Conservation (phyloP, 371 early-diverging fungal species). For the Actinomucor elegans region DNA sequence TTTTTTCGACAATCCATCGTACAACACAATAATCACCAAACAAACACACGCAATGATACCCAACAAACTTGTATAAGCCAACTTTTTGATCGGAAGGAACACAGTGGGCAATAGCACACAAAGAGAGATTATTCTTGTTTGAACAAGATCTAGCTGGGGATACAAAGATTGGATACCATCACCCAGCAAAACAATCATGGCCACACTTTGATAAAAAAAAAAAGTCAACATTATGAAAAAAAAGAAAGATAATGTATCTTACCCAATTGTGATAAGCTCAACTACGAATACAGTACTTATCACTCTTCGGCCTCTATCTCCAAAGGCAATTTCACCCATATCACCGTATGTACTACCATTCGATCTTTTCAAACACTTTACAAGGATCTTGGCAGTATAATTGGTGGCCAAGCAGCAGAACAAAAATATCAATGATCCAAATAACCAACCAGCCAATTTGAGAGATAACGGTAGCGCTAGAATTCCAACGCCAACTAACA, state of each 20-base stretch:
- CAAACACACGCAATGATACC: conserved; percentile 47
- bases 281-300: conserved; percentile 54
- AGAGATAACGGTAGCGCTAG: conserved; percentile 38
- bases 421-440: conserved; percentile 52
- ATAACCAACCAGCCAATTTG: conserved; percentile 48
- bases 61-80: conserved; percentile 49
- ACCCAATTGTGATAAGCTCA: conserved; percentile 63
- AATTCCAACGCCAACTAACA: conserved; percentile 63
- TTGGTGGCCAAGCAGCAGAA: conserved; percentile 48
- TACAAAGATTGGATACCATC: conserved; percentile 36
- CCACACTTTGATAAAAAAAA: conserved; percentile 20
- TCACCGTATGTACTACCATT: conserved; percentile 56
- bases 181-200: conserved; percentile 34
- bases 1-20: conserved; percentile 45
- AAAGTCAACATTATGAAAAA: no score
- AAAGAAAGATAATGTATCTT: neutral
- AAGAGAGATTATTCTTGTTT: conserved; percentile 16
- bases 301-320: conserved; percentile 43
- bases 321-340: conserved; percentile 66
- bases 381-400: conserved; percentile 60
- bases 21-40: conserved; percentile 39
- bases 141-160: conserved; percentile 14
- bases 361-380: conserved; percentile 43
- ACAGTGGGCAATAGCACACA: conserved; percentile 22
- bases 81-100: conserved; percentile 37